Percentiles rank a stretch among this genome's conserved stretches.
Conservation (phyloP, 139 green algal genomes). For the Parachlorella kessleri region DNA sequence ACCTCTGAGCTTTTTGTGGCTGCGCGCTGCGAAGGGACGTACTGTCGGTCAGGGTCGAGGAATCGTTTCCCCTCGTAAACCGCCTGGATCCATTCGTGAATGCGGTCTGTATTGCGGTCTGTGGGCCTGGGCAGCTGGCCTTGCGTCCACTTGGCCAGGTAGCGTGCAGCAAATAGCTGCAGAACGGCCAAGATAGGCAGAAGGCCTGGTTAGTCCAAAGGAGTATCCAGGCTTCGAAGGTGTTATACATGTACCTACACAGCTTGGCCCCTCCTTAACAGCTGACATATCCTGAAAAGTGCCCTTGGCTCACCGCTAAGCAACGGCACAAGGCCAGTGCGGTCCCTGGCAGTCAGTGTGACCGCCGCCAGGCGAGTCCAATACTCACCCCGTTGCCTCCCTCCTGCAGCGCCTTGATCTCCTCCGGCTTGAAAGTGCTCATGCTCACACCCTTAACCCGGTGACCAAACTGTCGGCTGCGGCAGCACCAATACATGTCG, state of each 20-base stretch:
- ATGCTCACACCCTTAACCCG: constrained; percentile 82
- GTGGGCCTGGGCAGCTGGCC: constrained; percentile 33
- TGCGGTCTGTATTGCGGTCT: constrained; percentile 34
- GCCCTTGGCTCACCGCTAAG: no score
- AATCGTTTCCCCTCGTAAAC: constrained; percentile 52
- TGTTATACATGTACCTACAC: no score
- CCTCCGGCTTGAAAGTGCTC: constrained; percentile 77
- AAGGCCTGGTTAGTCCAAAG: no score
- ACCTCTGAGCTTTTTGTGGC: no score
- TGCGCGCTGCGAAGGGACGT: no score
- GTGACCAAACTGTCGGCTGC: constrained; percentile 81
- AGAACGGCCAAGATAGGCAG: not conserved
- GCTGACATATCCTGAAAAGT: no score
- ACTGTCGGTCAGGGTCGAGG: no score
- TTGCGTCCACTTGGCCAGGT: constrained; percentile 47
- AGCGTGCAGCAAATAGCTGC: constrained; percentile 36
- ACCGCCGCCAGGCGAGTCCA: no score
- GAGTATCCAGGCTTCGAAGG: no score
- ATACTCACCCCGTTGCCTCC: constrained; percentile 73
- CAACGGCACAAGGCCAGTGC: no score
- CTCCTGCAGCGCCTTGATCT: constrained; percentile 59
- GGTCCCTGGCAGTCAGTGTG: no score
- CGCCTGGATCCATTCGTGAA: constrained; percentile 49
- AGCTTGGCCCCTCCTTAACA: no score
- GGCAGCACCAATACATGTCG: not conserved